Conservation (phyloP, 352 stramenopile species). For the Globisporangium irregulare region DNA sequence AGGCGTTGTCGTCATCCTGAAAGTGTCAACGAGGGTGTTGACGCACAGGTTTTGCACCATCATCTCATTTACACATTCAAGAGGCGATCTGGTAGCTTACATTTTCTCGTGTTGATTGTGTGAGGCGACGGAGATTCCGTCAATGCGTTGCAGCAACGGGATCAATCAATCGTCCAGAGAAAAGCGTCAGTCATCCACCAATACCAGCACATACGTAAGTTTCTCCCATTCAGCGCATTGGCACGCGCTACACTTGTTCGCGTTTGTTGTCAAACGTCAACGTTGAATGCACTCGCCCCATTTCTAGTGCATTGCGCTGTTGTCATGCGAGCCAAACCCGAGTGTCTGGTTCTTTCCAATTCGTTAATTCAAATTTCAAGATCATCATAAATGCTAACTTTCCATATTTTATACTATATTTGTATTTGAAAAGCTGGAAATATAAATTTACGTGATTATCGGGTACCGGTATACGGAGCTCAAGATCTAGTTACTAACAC, state of each 20-base stretch:
- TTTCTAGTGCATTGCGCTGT: neutral
- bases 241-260: neutral
- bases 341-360: neutral
- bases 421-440: neutral
- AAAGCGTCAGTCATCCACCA: neutral
- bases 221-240: neutral
- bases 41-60: neutral
- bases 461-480: neutral
- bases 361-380: neutral
- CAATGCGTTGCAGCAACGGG: neutral
- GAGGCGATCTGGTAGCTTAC: neutral
- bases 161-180: neutral
- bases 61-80: constrained; percentile 5
- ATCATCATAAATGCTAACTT: neutral
- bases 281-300: neutral
- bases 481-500: neutral
- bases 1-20: neutral
- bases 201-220: neutral
- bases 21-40: neutral
- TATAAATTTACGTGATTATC: neutral
- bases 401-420: neutral
- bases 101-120: neutral
- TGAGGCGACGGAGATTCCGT: neutral
- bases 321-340: neutral
- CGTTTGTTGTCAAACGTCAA: neutral